phyloP scores from a whole-genome alignment of 768 basidiomycete genomes.

The Kwoniella sp. region DNA sequence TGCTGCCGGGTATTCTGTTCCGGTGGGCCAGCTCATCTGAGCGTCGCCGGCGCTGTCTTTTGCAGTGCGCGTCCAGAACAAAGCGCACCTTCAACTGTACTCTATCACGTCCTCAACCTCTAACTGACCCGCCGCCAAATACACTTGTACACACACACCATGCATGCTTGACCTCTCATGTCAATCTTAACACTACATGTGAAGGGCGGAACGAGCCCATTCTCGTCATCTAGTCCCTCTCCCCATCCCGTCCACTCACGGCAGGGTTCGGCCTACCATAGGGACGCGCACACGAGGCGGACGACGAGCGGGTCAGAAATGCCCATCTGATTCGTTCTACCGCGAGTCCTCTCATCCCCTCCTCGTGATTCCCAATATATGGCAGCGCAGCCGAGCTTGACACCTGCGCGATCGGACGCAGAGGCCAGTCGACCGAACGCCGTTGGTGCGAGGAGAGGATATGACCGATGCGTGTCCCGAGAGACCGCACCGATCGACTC shows the following conservation, averaged over 20 bases:
- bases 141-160: too few relatives aligned
- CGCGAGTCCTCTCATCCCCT: conserved; percentile 8
- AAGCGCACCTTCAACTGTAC: not conserved
- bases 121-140: too few relatives aligned
- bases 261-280: conserved; percentile 1
- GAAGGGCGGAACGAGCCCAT: conserved; percentile 42
- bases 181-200: too few relatives aligned
- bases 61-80: too few relatives aligned
- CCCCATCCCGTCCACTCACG: not conserved
- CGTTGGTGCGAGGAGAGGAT: too few relatives aligned
- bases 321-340: conserved; percentile 22
- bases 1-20: not conserved
- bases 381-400: conserved; percentile 10
- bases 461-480: too few relatives aligned
- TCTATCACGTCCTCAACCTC: not conserved
- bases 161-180: too few relatives aligned
- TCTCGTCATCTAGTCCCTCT: conserved; percentile 6
- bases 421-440: too few relatives aligned
- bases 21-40: too few relatives aligned
- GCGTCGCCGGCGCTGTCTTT: too few relatives aligned
- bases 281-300: not conserved
- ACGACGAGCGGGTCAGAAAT: conserved; percentile 40
- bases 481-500: too few relatives aligned
- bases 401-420: too few relatives aligned
- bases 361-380: not conserved